Conservation (phyloP, 208 protist genomes). For the Trypanosoma scelopori region DNA sequence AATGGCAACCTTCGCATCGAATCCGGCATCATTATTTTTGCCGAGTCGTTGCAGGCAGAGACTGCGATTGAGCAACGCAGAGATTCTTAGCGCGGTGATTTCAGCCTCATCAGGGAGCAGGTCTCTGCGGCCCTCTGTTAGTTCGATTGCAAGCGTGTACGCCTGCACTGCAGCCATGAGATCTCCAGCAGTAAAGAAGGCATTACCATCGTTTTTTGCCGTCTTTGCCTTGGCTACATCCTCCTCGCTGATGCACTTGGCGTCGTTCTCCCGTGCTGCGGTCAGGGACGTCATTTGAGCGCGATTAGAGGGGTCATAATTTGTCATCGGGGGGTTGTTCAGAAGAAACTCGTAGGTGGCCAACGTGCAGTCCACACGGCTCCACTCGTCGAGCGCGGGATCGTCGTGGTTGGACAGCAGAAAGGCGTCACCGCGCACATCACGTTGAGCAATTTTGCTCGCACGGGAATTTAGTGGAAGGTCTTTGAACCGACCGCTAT, state of each 20-base stretch:
- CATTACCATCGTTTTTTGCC: constrained; percentile 69
- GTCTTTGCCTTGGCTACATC: constrained; percentile 54
- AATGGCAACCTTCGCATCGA: constrained; percentile 41
- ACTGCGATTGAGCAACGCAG: constrained; percentile 67
- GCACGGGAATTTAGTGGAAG: constrained; percentile 79
- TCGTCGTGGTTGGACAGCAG: constrained; percentile 87
- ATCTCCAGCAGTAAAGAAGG: constrained; percentile 44
- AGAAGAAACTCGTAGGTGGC: constrained; percentile 44
- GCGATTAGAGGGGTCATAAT: constrained; percentile 67
- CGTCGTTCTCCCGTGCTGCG: constrained; percentile 58
- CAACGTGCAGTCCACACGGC: constrained; percentile 66
- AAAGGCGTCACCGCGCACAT: constrained; percentile 89
- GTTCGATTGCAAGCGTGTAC: constrained; percentile 53
- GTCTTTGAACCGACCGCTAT: constrained; percentile 86
- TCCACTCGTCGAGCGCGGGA: constrained; percentile 84
- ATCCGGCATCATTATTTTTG: constrained; percentile 37
- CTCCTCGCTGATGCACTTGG: constrained; percentile 62
- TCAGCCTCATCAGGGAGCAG: constrained; percentile 56
- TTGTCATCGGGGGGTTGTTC: constrained; percentile 40
- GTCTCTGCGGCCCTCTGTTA: constrained; percentile 70
- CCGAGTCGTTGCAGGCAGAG: constrained; percentile 43
- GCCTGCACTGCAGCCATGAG: constrained; percentile 52
- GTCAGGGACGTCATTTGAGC: constrained; percentile 65
- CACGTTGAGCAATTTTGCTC: constrained; percentile 80
- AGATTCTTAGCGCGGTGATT: constrained; percentile 47